Percentiles rank a stretch among this genome's conserved stretches.
phyloP scores from a whole-genome alignment of 345 rosid species.

The Passiflora organensis region DNA sequence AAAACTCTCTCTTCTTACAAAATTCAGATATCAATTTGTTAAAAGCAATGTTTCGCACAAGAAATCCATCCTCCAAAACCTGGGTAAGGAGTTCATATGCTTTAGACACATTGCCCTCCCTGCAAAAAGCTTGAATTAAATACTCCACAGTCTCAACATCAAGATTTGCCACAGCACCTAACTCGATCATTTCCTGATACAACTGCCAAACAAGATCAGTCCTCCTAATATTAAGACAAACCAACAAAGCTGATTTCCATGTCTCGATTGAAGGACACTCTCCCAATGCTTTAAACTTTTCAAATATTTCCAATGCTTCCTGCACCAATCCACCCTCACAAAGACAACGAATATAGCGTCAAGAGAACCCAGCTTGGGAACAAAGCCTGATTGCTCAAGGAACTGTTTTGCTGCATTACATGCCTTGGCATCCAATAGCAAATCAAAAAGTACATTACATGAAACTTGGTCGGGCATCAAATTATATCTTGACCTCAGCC shows the following conservation, averaged over 20 bases:
- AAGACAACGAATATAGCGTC: constrained; percentile 47
- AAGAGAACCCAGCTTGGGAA: constrained; percentile 29
- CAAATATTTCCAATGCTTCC: constrained; percentile 39
- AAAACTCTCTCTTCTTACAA: constrained; percentile 21
- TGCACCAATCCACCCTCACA: constrained; percentile 41
- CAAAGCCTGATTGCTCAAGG: constrained; percentile 34
- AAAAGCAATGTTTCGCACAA: constrained; percentile 27
- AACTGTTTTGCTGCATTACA: constrained; percentile 39
- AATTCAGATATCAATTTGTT: constrained; percentile 36
- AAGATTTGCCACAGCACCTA: constrained; percentile 26
- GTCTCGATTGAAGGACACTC: constrained; percentile 22
- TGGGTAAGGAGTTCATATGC: constrained; percentile 48
- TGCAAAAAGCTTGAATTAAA: constrained; percentile 45
- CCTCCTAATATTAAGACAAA: constrained; percentile 35
- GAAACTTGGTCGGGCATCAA: constrained; percentile 40
- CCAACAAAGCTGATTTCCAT: constrained; percentile 47
- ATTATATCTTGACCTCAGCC: constrained; percentile 34
- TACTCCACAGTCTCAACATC: constrained; percentile 31
- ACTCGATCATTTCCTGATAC: constrained; percentile 40
- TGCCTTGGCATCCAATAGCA: constrained; percentile 56
- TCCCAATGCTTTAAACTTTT: constrained; percentile 28
- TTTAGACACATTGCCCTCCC: constrained; percentile 26
- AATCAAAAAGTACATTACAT: constrained; percentile 45
- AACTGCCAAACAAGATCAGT: constrained; percentile 46
- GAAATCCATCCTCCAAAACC: constrained; percentile 38